Evolutionary conservation across 306 rosid species (phyloP).

Genomic region (Pachyrhizus erosus): DNA sequence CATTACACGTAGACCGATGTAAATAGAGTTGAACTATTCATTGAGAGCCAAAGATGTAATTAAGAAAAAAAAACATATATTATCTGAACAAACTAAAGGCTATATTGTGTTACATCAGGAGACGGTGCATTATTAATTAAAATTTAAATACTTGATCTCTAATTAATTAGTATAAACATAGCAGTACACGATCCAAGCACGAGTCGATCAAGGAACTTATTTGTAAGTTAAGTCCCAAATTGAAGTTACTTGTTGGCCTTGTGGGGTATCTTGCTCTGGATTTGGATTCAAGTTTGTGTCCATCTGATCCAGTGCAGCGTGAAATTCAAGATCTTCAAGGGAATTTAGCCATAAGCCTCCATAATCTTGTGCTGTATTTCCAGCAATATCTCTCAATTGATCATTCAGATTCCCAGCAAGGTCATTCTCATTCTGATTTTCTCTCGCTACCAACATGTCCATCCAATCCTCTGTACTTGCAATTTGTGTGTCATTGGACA

Average conservation of each 20-base stretch:
- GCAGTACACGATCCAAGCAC: background rate
- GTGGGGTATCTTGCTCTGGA: slow-evolving; percentile 9
- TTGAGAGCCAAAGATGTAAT: slow-evolving; percentile 27
- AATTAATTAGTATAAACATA: slow-evolving; percentile 1
- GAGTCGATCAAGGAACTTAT: background rate
- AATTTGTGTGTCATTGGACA: slow-evolving; percentile 20
- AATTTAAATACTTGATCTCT: slow-evolving; percentile 1
- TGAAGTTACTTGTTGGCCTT: slow-evolving; percentile 49
- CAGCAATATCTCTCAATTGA: slow-evolving; percentile 12
- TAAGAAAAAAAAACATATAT: background rate
- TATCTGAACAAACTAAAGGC: slow-evolving; percentile 14
- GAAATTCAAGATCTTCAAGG: slow-evolving; percentile 36
- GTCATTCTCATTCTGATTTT: slow-evolving; percentile 19
- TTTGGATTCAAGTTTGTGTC: slow-evolving; percentile 33
- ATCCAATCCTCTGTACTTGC: slow-evolving; percentile 52
- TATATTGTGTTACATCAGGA: slow-evolving; percentile 20
- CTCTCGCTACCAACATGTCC: slow-evolving; percentile 49
- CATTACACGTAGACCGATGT: slow-evolving; percentile 27
- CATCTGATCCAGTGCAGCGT: slow-evolving; percentile 40
- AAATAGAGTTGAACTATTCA: slow-evolving; percentile 39
- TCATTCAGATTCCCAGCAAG: background rate
- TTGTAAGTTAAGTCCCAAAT: slow-evolving; percentile 58
- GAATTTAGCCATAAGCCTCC: slow-evolving; percentile 46
- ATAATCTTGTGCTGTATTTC: slow-evolving; percentile 32
- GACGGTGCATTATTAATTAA: background rate